Base-by-base conservation (phyloP, 108 stramenopile genomes). In the Pseudonitzschia multistriata region DNA sequence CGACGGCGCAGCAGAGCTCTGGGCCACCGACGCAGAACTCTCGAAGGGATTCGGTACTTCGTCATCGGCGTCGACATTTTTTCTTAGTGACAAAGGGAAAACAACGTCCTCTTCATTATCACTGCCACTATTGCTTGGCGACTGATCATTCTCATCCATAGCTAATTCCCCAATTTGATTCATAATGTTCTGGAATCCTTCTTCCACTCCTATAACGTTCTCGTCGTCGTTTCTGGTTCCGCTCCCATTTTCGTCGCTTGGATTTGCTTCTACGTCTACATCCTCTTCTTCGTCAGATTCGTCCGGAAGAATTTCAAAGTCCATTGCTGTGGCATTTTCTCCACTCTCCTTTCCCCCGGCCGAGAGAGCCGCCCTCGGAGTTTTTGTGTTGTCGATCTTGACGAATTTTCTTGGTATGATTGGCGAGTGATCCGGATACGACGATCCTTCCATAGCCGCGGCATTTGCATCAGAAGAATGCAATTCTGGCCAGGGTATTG, bases 281-380 rank as follows among this genome's bases (percentile, higher is more conserved):
- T 55, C 54, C 6, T 4, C 54, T 28, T 55, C 54, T 3, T 28
- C 68, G 50, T 75, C 74, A 34, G 52, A 59, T 6, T 69, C 67
- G 47, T 75, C 74, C 21, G 74, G 67, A n/a, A 75, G 47, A 64
- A 75, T 75, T 39, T 75, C 74, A 39, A 63, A 75, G 56, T 75
- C 68, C 39, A 22, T 14, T 2, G 39, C 55, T 3, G 50, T 25
- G 50, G 50, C 2, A 24, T 25, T 25, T 7, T 52, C 36, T 25
- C 2, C 54, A 14, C 27, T 19, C 2, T 49, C 48, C 6, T 33
- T 54, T 30, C 40, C 50, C 15, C 36, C 67, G 17, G 6, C 63
- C 42, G 40, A 45, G 31, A 53, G 66, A 15, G 49, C 66, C 33
- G 27, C 31, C 29, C 49, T 14, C 2, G 66, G 66, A 50, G 52